Evolutionary conservation across 257 asterid genomes (phyloP), one percentile per base, ranked within the genome.

Genomic region (Buddleja alternifolia): DNA sequence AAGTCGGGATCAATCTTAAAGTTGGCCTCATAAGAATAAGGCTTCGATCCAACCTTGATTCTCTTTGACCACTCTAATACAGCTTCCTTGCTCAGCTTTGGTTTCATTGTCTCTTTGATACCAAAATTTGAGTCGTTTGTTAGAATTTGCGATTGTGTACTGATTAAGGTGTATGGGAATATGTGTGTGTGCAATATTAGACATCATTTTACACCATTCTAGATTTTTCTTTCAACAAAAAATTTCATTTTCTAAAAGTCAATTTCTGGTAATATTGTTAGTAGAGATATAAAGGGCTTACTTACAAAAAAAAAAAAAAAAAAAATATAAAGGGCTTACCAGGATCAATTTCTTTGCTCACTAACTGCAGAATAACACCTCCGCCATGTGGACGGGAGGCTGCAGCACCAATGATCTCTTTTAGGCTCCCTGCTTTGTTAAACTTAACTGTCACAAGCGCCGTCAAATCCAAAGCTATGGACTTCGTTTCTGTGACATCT

Each of bases 321-420:
- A n/a, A n/a, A n/a, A n/a, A n/a, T n/a, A n/a, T n/a, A 14, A 58
- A 34, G 23, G 40, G n/a, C 52, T 41, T 63, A 63, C 69, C 44
- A 44, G 55, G 69, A 25, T 45, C 57, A 46, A 63, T 15, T 10
- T 63, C 69, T 45, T 46, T 63, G 69, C 69, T 63, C 4, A 63
- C 69, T 19, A 63, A 25, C 69, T 63, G 69, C 44, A 63, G 56
- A 63, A 63, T 19, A 63, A 63, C 57, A n/a, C 69, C 44, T 45
- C 56, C 69, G 4, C 46, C 69, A 0, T 10, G 19, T 10, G 65
- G 32, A 17, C 50, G 10, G 11, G 42, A 9, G 32, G 65, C 60
- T 6, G 60, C 40, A 16, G 24, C 60, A 29, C 15, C 10, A 37
- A 62, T 62, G 14, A 2, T 25, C 56, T 62, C 68, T 24, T 46